Conservation (phyloP, 805 yeast species). For the Saccharomycopsis sp. region DNA sequence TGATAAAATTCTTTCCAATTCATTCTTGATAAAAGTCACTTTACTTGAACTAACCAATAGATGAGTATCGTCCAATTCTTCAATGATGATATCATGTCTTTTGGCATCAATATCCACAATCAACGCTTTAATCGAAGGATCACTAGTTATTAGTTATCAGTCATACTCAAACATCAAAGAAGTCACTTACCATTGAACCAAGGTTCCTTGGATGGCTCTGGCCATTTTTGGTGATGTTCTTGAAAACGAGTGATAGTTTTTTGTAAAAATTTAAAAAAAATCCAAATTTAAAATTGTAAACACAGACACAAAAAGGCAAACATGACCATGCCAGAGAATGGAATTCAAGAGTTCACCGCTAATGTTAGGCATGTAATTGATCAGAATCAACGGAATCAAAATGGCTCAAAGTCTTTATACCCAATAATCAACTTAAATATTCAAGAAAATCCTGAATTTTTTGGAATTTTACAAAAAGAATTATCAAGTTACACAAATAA, state of each 20-base stretch:
- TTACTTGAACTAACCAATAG: conserved; percentile 68
- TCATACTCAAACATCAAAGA: no score
- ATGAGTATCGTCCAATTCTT: conserved; percentile 90
- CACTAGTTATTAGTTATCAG: conserved; percentile 39
- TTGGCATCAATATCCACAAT: conserved; percentile 74
- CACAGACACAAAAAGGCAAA: background rate
- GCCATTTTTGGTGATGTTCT: conserved; percentile 8
- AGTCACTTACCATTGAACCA: conserved; percentile 16
- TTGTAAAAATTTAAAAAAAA: background rate
- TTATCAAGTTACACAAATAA: background rate
- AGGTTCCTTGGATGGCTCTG: conserved; percentile 14
- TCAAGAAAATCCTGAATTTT: background rate
- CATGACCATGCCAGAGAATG: background rate
- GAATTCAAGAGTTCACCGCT: background rate
- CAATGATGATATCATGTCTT: conserved; percentile 59
- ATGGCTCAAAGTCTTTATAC: background rate
- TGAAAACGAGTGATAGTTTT: background rate
- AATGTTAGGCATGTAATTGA: no score
- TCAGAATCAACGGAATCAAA: background rate
- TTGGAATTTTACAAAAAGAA: background rate
- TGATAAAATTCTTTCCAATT: conserved; percentile 64
- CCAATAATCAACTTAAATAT: background rate
- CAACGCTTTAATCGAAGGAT: conserved; percentile 85
- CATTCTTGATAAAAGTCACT: conserved; percentile 66
- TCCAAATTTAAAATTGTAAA: no score